Base-by-base conservation (phyloP, 163 green algal species). In the Chloromonas sp. region DNA sequence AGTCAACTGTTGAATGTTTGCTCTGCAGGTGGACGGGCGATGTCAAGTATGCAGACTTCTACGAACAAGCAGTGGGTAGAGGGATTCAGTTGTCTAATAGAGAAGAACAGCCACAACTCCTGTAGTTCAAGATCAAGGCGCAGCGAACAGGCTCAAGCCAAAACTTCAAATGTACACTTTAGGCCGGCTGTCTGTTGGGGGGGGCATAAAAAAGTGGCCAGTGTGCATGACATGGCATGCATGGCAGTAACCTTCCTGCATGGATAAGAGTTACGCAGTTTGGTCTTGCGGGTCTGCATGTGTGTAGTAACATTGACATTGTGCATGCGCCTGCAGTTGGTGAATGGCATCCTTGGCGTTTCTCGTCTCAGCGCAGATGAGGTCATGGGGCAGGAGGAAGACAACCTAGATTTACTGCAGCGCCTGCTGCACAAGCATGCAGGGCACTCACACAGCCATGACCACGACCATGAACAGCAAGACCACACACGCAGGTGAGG, bases 51-150 rank as follows among this genome's bases (percentile, higher is more conserved):
- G 87, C 89, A n/a, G 92, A 95, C 85, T 94, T 91, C 79, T 95
- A 94, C 70, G 92, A 95, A 85, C 81, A 88, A 0, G 91, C 92
- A 8, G 86, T 95, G 0, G 13, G 36, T 0, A 94, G 94, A 80
- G 92, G 91, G 78, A 87, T 95, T 61, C 61, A 92, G 8, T 91
- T 87, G 14, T 86, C 88, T 61, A 74, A 11, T 5, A 5, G 66
- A 74, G 66, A 36, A 36, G 36, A 36, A 36, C 36, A 36, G 36
- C 36, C 36, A 36, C 36, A 36, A 36, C 36, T 36, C 36, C 36
- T 36, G 36, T 36, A 36, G 36, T 36, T 36, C 36, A 36, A 36
- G 36, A 36, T 36, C 36, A 36, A 36, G 36, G 36, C 36, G 36
- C 36, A 36, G 36, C 36, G 36, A 36, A 36, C 36, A 36, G 36